Conservation (phyloP, 2,329 filamentous ascomycete genomes). For the Paradendryphiella salina region DNA sequence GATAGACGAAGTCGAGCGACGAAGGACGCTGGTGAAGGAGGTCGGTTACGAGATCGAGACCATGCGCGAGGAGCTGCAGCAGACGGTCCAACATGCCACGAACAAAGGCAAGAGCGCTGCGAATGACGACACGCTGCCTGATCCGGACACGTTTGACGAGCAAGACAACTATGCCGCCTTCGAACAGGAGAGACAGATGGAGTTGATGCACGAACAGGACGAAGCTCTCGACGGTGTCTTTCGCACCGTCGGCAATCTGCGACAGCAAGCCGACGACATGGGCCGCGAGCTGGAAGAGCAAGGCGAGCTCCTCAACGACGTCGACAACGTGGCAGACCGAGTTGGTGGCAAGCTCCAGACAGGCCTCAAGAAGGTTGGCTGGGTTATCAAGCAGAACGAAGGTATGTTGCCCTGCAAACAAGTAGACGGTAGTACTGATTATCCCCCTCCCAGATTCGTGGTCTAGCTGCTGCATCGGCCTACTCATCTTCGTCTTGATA, state of each 20-base stretch:
- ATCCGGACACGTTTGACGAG: slow-evolving; percentile 61
- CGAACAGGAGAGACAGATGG: slow-evolving; percentile 86
- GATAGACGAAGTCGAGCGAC: slow-evolving; percentile 76
- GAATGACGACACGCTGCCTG: slow-evolving; percentile 59
- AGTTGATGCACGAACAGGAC: slow-evolving; percentile 95
- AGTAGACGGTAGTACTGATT: slow-evolving; percentile 3
- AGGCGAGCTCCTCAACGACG: slow-evolving; percentile 80
- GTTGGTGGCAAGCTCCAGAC: slow-evolving; percentile 83
- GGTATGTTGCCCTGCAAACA: slow-evolving; percentile 54
- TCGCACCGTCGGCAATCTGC: slow-evolving; percentile 85
- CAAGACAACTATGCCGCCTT: slow-evolving; percentile 73
- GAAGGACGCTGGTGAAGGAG: slow-evolving; percentile 82
- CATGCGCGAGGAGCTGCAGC: slow-evolving; percentile 81
- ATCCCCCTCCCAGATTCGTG: slow-evolving; percentile 57
- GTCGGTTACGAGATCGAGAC: slow-evolving; percentile 85
- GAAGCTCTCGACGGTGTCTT: slow-evolving; percentile 91
- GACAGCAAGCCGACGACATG: slow-evolving; percentile 93
- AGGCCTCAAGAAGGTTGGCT: slow-evolving; percentile 82
- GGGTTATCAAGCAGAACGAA: slow-evolving; percentile 87
- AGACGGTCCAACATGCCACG: slow-evolving; percentile 55
- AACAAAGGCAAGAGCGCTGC: slow-evolving; percentile 45
- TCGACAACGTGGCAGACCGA: slow-evolving; percentile 81
- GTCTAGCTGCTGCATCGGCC: slow-evolving; percentile 88
- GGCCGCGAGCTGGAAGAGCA: slow-evolving; percentile 95
- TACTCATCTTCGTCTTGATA: slow-evolving; percentile 86